phyloP scores from a whole-genome alignment of 495 filamentous ascomycete genomes.

The Massariosphaeria phaeospora region DNA sequence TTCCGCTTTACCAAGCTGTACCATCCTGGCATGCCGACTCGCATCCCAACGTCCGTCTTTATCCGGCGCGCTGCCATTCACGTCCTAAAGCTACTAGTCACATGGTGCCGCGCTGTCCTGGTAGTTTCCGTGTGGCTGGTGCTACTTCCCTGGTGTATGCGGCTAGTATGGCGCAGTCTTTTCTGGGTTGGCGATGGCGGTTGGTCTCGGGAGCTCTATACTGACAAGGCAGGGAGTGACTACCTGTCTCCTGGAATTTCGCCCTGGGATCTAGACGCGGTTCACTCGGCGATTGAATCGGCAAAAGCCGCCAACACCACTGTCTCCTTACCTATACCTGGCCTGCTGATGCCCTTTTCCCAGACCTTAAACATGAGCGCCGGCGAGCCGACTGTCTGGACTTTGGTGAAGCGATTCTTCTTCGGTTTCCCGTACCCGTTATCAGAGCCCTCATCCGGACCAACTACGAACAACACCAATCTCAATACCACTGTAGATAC shows the following conservation, averaged over 20 bases:
- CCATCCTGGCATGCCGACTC: conserved; percentile 81
- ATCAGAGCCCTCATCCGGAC: not conserved
- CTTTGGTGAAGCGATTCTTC: conserved; percentile 44
- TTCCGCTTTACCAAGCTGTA: conserved; percentile 99
- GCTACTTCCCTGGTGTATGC: conserved; percentile 84
- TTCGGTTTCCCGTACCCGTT: conserved; percentile 11
- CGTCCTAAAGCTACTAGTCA: conserved; percentile 59
- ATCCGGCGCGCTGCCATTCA: conserved; percentile 69
- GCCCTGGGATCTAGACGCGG: conserved; percentile 14
- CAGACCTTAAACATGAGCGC: conserved; percentile 45
- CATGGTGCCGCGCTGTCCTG: conserved; percentile 70
- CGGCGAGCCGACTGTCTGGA: conserved; percentile 49
- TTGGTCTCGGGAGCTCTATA: conserved; percentile 49
- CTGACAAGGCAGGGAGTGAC: not conserved
- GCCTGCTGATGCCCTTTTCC: conserved; percentile 41
- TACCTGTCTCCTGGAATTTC: not conserved
- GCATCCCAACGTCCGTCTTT: conserved; percentile 74
- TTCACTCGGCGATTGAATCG: conserved; percentile 26
- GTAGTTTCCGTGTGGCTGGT: conserved; percentile 85
- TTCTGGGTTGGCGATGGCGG: conserved; percentile 96
- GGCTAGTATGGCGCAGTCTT: conserved; percentile 81
- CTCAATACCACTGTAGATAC: conserved; percentile 1
- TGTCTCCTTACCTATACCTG: conserved; percentile 29
- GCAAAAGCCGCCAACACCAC: conserved; percentile 42
- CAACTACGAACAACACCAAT: conserved; percentile 1